Evolutionary conservation across 345 rosid species (phyloP).

Genomic region (Arabis alpina): DNA sequence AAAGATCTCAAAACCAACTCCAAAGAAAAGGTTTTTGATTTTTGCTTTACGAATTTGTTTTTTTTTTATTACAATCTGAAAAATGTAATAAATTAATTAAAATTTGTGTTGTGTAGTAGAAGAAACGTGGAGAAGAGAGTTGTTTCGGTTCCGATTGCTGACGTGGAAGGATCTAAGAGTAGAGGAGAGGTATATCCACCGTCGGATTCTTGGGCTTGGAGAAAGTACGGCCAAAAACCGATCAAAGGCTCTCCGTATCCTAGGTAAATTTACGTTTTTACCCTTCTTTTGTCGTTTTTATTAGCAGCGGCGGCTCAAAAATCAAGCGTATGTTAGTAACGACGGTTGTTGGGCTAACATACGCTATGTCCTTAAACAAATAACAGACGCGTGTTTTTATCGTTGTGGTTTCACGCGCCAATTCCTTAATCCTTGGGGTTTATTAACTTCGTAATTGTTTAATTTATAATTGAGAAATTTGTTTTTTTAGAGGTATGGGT

Average conservation of each 20-base stretch:
- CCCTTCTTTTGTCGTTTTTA: not conserved
- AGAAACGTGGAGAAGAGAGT: conserved; percentile 62
- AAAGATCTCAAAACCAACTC: conserved; percentile 50
- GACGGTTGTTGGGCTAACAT: conserved; percentile 40
- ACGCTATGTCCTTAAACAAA: conserved; percentile 9
- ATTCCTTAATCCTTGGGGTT: not conserved
- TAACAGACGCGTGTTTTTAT: conserved; percentile 1
- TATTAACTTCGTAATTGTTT: not conserved
- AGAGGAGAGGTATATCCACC: conserved; percentile 70
- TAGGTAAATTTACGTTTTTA: conserved; percentile 51
- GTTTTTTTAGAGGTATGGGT: not conserved
- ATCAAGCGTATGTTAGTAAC: conserved; percentile 32
- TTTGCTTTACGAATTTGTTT: not conserved
- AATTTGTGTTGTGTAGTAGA: conserved; percentile 42
- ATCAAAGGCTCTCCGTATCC: conserved; percentile 88
- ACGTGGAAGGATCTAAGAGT: conserved; percentile 57
- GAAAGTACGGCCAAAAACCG: conserved; percentile 85
- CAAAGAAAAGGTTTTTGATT: conserved; percentile 54
- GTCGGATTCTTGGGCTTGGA: conserved; percentile 88
- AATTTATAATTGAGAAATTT: too few relatives aligned
- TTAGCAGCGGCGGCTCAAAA: conserved; percentile 31
- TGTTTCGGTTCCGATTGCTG: conserved; percentile 67
- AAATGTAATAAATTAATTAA: conserved; percentile 21
- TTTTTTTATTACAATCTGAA: not conserved
- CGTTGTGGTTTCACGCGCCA: conserved; percentile 35